Percentiles rank a stretch among this genome's conserved stretches.
phyloP scores from a whole-genome alignment of 257 asterid genomes.

The Henckelia pumila region DNA sequence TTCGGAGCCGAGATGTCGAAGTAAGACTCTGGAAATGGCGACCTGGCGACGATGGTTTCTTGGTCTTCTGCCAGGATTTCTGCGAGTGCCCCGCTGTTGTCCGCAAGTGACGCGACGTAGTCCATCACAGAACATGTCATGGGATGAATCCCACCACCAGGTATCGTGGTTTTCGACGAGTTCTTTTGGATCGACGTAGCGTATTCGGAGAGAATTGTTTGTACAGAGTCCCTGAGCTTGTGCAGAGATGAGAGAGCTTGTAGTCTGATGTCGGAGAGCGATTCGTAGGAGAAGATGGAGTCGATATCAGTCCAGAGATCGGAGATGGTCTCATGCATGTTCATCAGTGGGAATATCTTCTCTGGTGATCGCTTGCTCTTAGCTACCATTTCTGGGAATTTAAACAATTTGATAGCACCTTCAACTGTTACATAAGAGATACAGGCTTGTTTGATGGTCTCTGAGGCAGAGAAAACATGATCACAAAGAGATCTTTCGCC shows the following conservation, averaged over 20 bases:
- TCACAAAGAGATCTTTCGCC: constrained; percentile 65
- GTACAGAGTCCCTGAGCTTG: constrained; percentile 42
- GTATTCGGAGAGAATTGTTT: constrained; percentile 42
- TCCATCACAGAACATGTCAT: constrained; percentile 50
- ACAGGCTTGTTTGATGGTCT: constrained; percentile 53
- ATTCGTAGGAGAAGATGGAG: constrained; percentile 45
- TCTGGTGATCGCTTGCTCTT: constrained; percentile 47
- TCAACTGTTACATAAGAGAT: constrained; percentile 41
- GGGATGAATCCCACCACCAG: constrained; percentile 67
- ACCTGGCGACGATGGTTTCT: constrained; percentile 13
- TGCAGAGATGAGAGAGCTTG: constrained; percentile 51
- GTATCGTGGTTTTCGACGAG: constrained; percentile 34
- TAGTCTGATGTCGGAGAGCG: constrained; percentile 43
- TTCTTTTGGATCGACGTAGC: constrained; percentile 53
- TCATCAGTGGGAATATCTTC: constrained; percentile 36
- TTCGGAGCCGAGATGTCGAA: constrained; percentile 36
- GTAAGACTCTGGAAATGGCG: constrained; percentile 55
- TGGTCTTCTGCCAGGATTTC: constrained; percentile 36
- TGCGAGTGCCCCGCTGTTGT: constrained; percentile 46
- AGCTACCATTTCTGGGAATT: constrained; percentile 54
- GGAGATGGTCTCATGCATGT: constrained; percentile 39
- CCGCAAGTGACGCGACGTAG: constrained; percentile 43
- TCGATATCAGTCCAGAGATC: constrained; percentile 60
- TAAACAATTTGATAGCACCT: constrained; percentile 48
- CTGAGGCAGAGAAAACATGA: constrained; percentile 46